phyloP scores from a whole-genome alignment of 192 early-diverging fungal genomes.

The Podila verticillata region DNA sequence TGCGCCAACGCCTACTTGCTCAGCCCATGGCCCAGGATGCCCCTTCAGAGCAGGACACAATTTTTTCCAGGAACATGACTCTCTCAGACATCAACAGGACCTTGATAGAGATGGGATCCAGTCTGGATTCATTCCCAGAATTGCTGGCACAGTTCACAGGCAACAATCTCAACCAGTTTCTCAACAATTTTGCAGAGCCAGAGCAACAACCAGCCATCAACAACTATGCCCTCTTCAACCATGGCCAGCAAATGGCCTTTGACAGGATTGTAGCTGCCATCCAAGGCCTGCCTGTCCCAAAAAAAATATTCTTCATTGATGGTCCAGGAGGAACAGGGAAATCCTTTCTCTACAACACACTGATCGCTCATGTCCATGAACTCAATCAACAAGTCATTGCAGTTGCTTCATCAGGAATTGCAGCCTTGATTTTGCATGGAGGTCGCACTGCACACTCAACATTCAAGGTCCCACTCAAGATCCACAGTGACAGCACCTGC shows the following conservation, averaged over 20 bases:
- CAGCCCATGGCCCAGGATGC: neutral
- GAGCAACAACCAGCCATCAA: neutral
- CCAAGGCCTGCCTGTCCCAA: no score
- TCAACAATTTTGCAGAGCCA: neutral
- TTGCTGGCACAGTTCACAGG: neutral
- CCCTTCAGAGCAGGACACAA: no score
- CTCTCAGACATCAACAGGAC: conserved; percentile 1
- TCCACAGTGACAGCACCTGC: conserved; percentile 14
- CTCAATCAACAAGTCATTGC: conserved; percentile 7
- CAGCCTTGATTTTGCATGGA: conserved; percentile 28
- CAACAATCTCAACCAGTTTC: neutral
- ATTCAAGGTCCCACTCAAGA: conserved; percentile 44
- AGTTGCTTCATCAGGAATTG: conserved; percentile 42
- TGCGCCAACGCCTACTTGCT: no score
- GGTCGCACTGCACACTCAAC: conserved; percentile 39
- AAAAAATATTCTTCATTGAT: no score
- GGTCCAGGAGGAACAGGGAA: conserved; percentile 7
- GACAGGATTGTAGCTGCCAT: no score
- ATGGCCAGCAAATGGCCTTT: neutral
- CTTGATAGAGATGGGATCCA: conserved; percentile 6
- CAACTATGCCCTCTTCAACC: neutral
- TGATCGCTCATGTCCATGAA: conserved; percentile 10
- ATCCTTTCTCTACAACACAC: conserved; percentile 29
- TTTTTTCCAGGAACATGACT: neutral
- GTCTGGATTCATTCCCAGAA: neutral